A percentile compares a stretch with the other conserved stretches of the same genome.
These are phyloP conservation scores for Ilex aquifolium DNA, from an alignment of 257 asterid genomes.

Conservation along the genomic window DNA sequence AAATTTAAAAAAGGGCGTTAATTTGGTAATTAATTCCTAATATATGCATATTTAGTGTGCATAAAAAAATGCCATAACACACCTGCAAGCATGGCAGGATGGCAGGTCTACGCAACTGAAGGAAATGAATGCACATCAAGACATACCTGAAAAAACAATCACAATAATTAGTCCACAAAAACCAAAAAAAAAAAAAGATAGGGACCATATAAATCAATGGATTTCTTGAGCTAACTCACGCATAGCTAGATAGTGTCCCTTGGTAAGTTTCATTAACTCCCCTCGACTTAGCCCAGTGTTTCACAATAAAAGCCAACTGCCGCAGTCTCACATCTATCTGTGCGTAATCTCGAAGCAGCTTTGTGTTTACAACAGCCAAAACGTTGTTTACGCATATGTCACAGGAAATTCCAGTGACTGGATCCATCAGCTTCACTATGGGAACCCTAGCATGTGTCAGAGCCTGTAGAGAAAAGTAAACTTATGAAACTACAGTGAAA, in stretches of 20 bases:
- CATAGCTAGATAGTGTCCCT: slow-evolving; percentile 96
- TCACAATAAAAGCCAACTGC: slow-evolving; percentile 88
- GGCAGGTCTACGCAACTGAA: slow-evolving; percentile 88
- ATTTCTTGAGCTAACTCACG: slow-evolving; percentile 49
- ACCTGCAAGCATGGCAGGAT: slow-evolving; percentile 99
- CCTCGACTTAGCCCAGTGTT: slow-evolving; percentile 96
- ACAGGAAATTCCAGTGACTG: slow-evolving; percentile 77
- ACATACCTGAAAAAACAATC: slow-evolving; percentile 68
- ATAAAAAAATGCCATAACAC: slow-evolving; percentile 10
- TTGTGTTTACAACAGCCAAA: slow-evolving; percentile 88
- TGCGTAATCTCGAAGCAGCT: slow-evolving; percentile 86
- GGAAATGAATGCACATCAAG: slow-evolving; percentile 93
- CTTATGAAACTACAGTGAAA: slow-evolving; percentile 7
- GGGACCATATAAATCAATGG: slow-evolving; percentile 7
- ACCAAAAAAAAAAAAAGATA: not conserved
- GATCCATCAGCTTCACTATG: slow-evolving; percentile 96
- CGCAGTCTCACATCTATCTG: slow-evolving; percentile 71
- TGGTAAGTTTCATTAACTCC: slow-evolving; percentile 87
- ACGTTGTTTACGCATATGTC: slow-evolving; percentile 89
- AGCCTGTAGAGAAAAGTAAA: slow-evolving; percentile 51
- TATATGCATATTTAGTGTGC: not conserved
- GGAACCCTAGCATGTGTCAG: slow-evolving; percentile 98
- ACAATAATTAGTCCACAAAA: slow-evolving; percentile 14
- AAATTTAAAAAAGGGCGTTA: too few relatives aligned
- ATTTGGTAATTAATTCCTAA: too few relatives aligned